A percentile compares a stretch with the other conserved stretches of the same genome.
Evolutionary conservation across 768 basidiomycete genomes (phyloP).

Genomic region (Pleurotus djamor): DNA sequence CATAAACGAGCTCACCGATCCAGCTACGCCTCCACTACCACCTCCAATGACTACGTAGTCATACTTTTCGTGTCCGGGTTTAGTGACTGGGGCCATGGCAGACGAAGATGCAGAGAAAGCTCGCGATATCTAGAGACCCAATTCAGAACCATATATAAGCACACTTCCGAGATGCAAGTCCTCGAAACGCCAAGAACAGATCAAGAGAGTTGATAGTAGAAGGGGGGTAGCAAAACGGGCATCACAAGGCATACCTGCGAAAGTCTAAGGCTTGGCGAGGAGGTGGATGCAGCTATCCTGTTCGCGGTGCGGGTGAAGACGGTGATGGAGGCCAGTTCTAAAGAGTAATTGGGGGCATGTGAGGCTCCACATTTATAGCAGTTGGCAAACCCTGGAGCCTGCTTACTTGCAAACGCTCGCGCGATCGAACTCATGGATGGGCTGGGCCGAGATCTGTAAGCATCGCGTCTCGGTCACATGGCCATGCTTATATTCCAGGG

Average conservation of each 20-base stretch:
- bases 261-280: slow-evolving; percentile 12
- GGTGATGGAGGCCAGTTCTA: slow-evolving; percentile 5
- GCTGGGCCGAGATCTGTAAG: not conserved
- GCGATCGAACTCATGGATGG: not conserved
- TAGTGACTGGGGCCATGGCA: slow-evolving; percentile 74
- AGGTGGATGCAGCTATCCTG: slow-evolving; percentile 6
- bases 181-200: not conserved
- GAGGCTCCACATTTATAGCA: not conserved
- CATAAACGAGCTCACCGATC: slow-evolving; percentile 55
- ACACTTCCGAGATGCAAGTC: not conserved
- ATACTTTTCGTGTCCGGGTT: slow-evolving; percentile 63
- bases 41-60: slow-evolving; percentile 91
- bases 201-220: not conserved
- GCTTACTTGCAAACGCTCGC: not conserved
- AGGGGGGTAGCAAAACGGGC: not conserved
- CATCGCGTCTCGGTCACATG: not conserved
- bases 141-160: slow-evolving; percentile 16
- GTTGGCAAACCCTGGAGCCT: not conserved
- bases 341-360: not conserved
- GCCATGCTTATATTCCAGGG: not conserved
- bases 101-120: slow-evolving; percentile 25
- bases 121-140: slow-evolving; percentile 40
- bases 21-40: slow-evolving; percentile 90
- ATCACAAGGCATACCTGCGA: slow-evolving; percentile 10
- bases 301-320: not conserved